Base-by-base conservation (phyloP, 495 filamentous ascomycete genomes). In the Clohesyomyces aquaticus region DNA sequence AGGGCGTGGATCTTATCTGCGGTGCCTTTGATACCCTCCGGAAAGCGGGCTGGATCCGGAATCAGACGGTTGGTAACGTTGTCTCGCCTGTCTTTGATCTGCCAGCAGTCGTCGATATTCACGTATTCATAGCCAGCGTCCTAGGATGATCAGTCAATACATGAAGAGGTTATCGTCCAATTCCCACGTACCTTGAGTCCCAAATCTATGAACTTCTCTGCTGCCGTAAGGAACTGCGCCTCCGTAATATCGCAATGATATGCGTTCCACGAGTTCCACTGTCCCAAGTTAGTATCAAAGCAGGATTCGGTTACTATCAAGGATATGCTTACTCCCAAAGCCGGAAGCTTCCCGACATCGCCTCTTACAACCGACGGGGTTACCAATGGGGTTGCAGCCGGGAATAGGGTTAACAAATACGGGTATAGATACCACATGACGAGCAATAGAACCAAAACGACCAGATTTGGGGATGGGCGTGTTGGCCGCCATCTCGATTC, bases 201-300 rank as follows among this genome's bases (percentile, higher is more conserved):
- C 22, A 73, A 48, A 21, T 69, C 61, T 14, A 73, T 68, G 11
- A 75, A 38, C 19, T 66, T 68, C 16, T 71, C 32, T 1, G 73
- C 73, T 18, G 71, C 69, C 1, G 48, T 47, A 16, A 73, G 21
- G 51, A 71, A 78, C 72, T 81, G 69, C 0, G 18, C 18, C 4
- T 63, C 43, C 41, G 58, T 63, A 59, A 74, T 59, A 28, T 69
- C 53, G 53, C 70, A 66, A 12, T 47, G 22, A 32, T 65, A 67
- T 3, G 55, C 67, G 67, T 87, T 88, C 83, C 81, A 84, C 0
- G 77, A 80, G 67, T 83, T 86, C 80, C 83, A 87, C 58, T 61
- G 41, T 16, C 12, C 19, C 8, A 43, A 14, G 35, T 57, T 45
- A 57, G 50, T 21, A 43, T 2, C n/a, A n/a, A n/a, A n/a, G n/a